A percentile compares a stretch with the other conserved stretches of the same genome.
Conservation (phyloP, 202 grass and related monocot species). For the Schoenoplectus triqueter region DNA sequence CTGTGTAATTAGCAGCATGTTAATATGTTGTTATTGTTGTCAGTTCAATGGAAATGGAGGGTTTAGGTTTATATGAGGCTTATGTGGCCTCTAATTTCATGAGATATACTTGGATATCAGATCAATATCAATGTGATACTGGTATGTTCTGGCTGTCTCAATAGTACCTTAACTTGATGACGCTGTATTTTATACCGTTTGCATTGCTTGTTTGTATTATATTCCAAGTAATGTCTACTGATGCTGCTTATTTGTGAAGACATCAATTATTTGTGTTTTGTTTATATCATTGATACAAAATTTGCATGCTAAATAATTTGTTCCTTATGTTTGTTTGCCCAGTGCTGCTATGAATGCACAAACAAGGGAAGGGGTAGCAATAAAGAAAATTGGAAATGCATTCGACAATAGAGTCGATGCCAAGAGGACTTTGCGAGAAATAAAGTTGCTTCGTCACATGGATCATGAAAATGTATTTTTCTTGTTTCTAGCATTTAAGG, state of each 20-base stretch:
- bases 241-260: slow-evolving; percentile 13
- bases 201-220: not conserved
- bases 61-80: not conserved
- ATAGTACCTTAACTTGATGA: not conserved
- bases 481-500: slow-evolving; percentile 1
- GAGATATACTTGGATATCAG: not conserved
- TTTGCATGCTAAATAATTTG: not conserved
- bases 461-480: slow-evolving; percentile 90
- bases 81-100: not conserved
- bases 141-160: not conserved
- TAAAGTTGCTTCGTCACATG: slow-evolving; percentile 97
- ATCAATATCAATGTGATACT: not conserved
- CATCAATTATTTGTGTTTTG: not conserved
- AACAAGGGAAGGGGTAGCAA: slow-evolving; percentile 84
- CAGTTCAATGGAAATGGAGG: slow-evolving; percentile 7
- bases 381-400: slow-evolving; percentile 98
- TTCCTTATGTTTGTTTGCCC: not conserved
- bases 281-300: not conserved
- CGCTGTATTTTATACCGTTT: not conserved
- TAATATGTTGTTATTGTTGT: not conserved
- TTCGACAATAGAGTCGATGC: slow-evolving; percentile 96
- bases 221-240: not conserved
- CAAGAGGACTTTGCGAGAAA: slow-evolving; percentile 88
- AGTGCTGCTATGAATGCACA: slow-evolving; percentile 88
- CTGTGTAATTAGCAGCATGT: not conserved